Conservation (phyloP, 208 protist genomes). For the Leishmania lainsoni region DNA sequence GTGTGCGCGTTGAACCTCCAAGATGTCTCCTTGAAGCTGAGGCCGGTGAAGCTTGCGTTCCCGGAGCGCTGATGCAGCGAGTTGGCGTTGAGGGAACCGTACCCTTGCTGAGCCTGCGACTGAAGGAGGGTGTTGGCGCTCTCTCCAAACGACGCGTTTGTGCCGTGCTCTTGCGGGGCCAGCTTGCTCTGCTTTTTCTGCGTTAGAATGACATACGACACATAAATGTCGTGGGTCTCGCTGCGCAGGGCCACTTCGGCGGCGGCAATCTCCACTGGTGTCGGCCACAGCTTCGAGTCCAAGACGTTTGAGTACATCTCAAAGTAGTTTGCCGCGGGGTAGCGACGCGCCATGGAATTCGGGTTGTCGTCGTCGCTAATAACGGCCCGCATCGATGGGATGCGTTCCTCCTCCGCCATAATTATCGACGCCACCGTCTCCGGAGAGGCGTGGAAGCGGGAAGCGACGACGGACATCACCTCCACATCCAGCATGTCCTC, state of each 20-base stretch:
- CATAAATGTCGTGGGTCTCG: constrained; percentile 69
- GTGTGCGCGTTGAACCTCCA: neutral
- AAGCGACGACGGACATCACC: constrained; percentile 59
- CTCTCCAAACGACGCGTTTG: constrained; percentile 45
- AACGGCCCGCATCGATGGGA: constrained; percentile 52
- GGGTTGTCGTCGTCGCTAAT: constrained; percentile 34
- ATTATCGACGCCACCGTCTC: constrained; percentile 58
- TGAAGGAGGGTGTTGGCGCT: constrained; percentile 54
- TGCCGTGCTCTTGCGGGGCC: constrained; percentile 41
- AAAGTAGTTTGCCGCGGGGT: constrained; percentile 71
- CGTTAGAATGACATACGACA: constrained; percentile 75
- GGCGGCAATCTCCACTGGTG: constrained; percentile 65
- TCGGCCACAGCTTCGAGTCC: constrained; percentile 83
- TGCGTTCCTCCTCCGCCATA: constrained; percentile 51
- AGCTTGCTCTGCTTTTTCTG: constrained; percentile 69
- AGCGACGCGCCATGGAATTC: constrained; percentile 31
- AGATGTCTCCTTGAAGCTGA: constrained; percentile 29
- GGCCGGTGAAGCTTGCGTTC: constrained; percentile 50
- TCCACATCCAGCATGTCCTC: constrained; percentile 62
- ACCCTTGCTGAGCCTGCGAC: constrained; percentile 69
- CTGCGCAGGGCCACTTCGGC: constrained; percentile 77
- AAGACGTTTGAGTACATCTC: constrained; percentile 74
- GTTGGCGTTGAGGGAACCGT: constrained; percentile 85
- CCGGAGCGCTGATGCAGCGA: constrained; percentile 69
- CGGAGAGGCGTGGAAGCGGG: constrained; percentile 54